Conservation (phyloP, 83 land plant species). For the Diphasiastrum complanatum region DNA sequence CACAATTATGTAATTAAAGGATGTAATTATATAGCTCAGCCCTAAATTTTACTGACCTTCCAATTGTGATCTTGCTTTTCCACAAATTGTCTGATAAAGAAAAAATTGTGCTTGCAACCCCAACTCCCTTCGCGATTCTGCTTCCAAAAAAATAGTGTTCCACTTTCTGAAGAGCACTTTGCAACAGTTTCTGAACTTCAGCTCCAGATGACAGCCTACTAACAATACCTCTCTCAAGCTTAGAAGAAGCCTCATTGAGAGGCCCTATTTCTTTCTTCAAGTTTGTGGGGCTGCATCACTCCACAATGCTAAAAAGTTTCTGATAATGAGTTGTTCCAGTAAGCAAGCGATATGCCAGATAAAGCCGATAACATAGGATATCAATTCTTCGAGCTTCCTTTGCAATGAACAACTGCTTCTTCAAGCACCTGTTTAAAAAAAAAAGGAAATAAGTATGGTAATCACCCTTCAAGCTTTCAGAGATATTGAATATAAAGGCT, state of each 20-base stretch:
- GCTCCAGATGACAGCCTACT: slow-evolving; percentile 58
- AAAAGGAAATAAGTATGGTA: not conserved
- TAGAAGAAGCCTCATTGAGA: slow-evolving; percentile 31
- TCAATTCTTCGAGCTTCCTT: slow-evolving; percentile 80
- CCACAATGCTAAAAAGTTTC: slow-evolving; percentile 37
- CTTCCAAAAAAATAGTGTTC: too few relatives aligned
- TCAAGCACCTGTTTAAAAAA: slow-evolving; percentile 50
- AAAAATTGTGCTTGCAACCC: too few relatives aligned
- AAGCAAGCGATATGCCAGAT: slow-evolving; percentile 47
- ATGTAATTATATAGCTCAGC: too few relatives aligned
- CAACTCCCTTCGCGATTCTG: too few relatives aligned
- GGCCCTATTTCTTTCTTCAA: slow-evolving; percentile 67
- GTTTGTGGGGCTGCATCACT: slow-evolving; percentile 41
- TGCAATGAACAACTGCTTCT: slow-evolving; percentile 61
- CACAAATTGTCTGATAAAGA: too few relatives aligned
- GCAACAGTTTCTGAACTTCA: slow-evolving; percentile 55
- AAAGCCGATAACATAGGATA: slow-evolving; percentile 52
- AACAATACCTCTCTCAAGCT: slow-evolving; percentile 60
- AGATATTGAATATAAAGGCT: not conserved
- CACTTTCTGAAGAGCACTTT: too few relatives aligned
- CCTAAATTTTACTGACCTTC: too few relatives aligned
- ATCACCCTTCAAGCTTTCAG: not conserved
- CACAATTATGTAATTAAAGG: too few relatives aligned
- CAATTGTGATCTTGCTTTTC: too few relatives aligned
- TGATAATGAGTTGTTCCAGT: slow-evolving; percentile 37